Percentiles rank a stretch among this genome's conserved stretches.
Evolutionary conservation across 1,139 yeast genomes (phyloP).

Genomic region (Spathaspora sp.): DNA sequence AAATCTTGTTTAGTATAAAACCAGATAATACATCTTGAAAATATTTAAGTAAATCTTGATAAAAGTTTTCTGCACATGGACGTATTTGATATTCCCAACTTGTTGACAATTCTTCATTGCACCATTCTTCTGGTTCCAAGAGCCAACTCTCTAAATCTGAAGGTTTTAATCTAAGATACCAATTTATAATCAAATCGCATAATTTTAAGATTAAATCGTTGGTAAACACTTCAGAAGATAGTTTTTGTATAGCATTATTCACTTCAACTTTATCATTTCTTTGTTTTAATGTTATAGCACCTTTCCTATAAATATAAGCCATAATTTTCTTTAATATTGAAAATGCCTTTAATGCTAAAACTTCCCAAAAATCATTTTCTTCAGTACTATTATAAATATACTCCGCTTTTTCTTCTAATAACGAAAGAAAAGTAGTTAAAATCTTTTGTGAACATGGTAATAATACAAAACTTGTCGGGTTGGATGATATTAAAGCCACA

Average conservation of each 20-base stretch:
- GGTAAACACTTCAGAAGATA: constrained; percentile 58
- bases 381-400: constrained; percentile 53
- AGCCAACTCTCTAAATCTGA: constrained; percentile 80
- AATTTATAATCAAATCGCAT: constrained; percentile 64
- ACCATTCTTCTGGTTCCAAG: constrained; percentile 90
- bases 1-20: constrained; percentile 63
- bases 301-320: constrained; percentile 61
- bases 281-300: constrained; percentile 64
- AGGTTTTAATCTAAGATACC: constrained; percentile 73
- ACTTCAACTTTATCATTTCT: constrained; percentile 64
- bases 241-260: constrained; percentile 50
- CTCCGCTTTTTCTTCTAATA: constrained; percentile 64
- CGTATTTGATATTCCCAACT: constrained; percentile 85
- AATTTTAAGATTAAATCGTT: constrained; percentile 54
- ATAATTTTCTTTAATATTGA: constrained; percentile 64
- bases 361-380: constrained; percentile 71
- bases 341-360: constrained; percentile 69
- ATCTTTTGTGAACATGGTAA: constrained; percentile 65
- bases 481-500: constrained; percentile 51
- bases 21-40: constrained; percentile 64
- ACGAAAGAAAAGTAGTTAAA: constrained; percentile 53
- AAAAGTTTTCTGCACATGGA: constrained; percentile 86
- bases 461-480: constrained; percentile 71
- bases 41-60: constrained; percentile 66
- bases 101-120: constrained; percentile 71